A percentile compares a stretch with the other conserved stretches of the same genome.
Conservation (phyloP, 1,284 basidiomycete genomes). For the Moesziomyces parantarcticus region DNA sequence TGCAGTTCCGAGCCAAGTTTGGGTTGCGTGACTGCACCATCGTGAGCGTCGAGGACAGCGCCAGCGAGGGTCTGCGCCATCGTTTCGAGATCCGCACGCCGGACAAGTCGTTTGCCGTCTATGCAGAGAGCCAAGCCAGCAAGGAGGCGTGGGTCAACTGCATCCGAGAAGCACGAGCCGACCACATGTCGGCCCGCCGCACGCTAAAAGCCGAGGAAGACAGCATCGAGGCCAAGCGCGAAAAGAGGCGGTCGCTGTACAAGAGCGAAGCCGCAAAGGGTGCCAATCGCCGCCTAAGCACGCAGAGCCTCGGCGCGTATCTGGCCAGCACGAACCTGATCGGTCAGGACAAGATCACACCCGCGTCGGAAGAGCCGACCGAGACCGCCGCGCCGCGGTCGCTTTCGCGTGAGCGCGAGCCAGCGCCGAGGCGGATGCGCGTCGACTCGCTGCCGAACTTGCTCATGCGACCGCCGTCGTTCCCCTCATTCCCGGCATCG, state of each 20-base stretch:
- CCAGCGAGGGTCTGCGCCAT: constrained; percentile 42
- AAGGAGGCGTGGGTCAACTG: constrained; percentile 60
- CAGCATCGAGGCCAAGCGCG: constrained; percentile 58
- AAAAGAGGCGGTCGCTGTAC: constrained; percentile 36
- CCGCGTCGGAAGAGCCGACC: constrained; percentile 10
- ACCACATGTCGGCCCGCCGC: constrained; percentile 57
- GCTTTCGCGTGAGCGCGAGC: constrained; percentile 16
- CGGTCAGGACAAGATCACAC: constrained; percentile 24
- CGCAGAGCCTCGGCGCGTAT: constrained; percentile 50
- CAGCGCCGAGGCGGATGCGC: constrained; percentile 19
- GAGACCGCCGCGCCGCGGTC: constrained; percentile 10
- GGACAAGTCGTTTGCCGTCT: constrained; percentile 65
- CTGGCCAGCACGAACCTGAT: constrained; percentile 31
- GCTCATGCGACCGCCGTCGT: constrained; percentile 43
- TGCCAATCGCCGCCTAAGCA: constrained; percentile 34
- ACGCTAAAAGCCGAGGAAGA: constrained; percentile 60
- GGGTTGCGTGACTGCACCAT: constrained; percentile 63
- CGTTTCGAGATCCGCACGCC: constrained; percentile 66
- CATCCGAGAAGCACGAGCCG: constrained; percentile 63
- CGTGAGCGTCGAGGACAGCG: constrained; percentile 56
- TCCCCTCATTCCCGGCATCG: constrained; percentile 28
- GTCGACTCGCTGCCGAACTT: constrained; percentile 44
- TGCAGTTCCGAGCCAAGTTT: constrained; percentile 63
- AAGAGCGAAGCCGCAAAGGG: constrained; percentile 31
- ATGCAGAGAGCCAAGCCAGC: constrained; percentile 51